A percentile compares a stretch with the other conserved stretches of the same genome.
phyloP scores from a whole-genome alignment of 441 rosid species.

The Aquilaria agallochum region DNA sequence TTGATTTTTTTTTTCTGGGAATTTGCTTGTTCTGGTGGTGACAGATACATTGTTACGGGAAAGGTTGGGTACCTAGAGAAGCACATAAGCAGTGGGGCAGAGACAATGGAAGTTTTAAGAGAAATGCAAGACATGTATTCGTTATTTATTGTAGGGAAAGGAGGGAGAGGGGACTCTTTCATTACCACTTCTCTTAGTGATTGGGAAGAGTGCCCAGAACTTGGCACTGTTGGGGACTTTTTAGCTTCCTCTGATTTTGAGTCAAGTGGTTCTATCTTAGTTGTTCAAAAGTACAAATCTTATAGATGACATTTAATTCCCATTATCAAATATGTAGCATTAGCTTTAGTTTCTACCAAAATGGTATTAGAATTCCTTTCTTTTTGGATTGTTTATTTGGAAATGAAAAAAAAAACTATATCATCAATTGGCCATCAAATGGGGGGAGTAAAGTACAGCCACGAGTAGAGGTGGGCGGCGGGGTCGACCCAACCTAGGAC shows the following conservation, averaged over 20 bases:
- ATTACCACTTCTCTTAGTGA: slow-evolving; percentile 67
- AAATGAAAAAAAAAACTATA: too few relatives aligned
- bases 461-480: too few relatives aligned
- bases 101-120: slow-evolving; percentile 41
- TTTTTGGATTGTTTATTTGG: too few relatives aligned
- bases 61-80: slow-evolving; percentile 55
- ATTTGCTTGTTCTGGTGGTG: not conserved
- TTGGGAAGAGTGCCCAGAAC: slow-evolving; percentile 92
- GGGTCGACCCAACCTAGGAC: too few relatives aligned
- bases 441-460: too few relatives aligned
- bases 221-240: slow-evolving; percentile 71
- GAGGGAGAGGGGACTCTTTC: slow-evolving; percentile 41
- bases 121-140: slow-evolving; percentile 53
- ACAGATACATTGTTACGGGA: slow-evolving; percentile 59
- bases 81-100: slow-evolving; percentile 38
- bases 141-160: slow-evolving; percentile 66
- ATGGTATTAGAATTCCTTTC: too few relatives aligned
- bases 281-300: slow-evolving; percentile 56
- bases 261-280: slow-evolving; percentile 56
- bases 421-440: too few relatives aligned
- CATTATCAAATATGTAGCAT: too few relatives aligned
- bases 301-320: too few relatives aligned
- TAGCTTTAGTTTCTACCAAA: too few relatives aligned
- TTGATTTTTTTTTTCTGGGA: not conserved
- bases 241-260: slow-evolving; percentile 64